phyloP scores from a whole-genome alignment of 2,329 filamentous ascomycete species.

The Aspergillus versicolor region DNA sequence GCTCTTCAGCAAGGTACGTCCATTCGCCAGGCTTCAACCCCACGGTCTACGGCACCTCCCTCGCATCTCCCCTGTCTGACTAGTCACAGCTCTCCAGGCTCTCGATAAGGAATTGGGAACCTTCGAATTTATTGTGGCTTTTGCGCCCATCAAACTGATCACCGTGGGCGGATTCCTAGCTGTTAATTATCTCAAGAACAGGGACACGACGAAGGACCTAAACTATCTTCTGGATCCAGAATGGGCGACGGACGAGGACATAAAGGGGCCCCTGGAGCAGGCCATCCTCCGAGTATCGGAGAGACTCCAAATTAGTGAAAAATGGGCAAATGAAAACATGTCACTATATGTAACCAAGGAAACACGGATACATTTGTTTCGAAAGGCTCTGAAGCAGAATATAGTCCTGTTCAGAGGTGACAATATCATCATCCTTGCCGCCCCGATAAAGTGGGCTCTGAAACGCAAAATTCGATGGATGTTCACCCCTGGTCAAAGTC shows the following conservation, averaged over 20 bases:
- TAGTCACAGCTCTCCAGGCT: slow-evolving; percentile 21
- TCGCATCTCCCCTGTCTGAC: slow-evolving; percentile 1
- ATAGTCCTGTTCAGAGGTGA: slow-evolving; percentile 31
- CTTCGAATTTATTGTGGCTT: slow-evolving; percentile 30
- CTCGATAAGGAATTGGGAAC: slow-evolving; percentile 32
- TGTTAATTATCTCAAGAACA: slow-evolving; percentile 28
- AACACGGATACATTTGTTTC: slow-evolving; percentile 25
- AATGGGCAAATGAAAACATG: slow-evolving; percentile 36
- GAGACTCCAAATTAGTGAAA: slow-evolving; percentile 21
- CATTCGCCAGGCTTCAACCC: background rate
- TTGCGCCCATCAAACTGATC: slow-evolving; percentile 33
- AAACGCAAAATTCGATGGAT: slow-evolving; percentile 36
- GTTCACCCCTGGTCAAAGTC: slow-evolving; percentile 20
- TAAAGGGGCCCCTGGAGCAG: slow-evolving; percentile 26
- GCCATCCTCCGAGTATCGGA: slow-evolving; percentile 25
- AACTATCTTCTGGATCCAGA: slow-evolving; percentile 35
- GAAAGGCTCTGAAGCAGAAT: slow-evolving; percentile 30
- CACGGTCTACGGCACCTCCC: background rate
- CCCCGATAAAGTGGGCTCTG: slow-evolving; percentile 36
- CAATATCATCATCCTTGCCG: slow-evolving; percentile 30
- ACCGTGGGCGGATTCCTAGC: slow-evolving; percentile 33
- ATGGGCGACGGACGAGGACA: slow-evolving; percentile 32
- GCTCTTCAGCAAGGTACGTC: slow-evolving; percentile 12
- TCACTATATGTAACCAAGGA: slow-evolving; percentile 29
- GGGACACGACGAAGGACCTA: slow-evolving; percentile 32